Evolutionary conservation across 306 rosid genomes (phyloP).

Genomic region (Sesbania bispinosa): DNA sequence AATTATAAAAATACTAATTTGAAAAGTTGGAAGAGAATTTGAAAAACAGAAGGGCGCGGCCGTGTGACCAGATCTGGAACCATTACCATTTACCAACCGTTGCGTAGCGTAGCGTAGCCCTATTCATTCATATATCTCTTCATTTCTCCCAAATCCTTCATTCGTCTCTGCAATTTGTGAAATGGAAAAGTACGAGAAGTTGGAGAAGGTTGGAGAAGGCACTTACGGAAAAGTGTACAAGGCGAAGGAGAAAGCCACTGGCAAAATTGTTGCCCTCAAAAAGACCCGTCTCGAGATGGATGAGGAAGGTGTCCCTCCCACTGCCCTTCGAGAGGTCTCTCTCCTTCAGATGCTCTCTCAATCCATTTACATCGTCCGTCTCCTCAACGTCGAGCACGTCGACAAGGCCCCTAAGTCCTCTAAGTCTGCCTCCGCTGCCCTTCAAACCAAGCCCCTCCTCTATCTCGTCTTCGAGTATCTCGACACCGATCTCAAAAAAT

Average conservation of each 20-base stretch:
- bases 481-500: constrained; percentile 92
- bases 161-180: constrained; percentile 2
- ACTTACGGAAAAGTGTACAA: constrained; percentile 96
- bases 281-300: constrained; percentile 94
- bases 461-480: constrained; percentile 89
- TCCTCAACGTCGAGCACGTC: constrained; percentile 74
- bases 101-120: no score
- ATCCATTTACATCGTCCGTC: constrained; percentile 83
- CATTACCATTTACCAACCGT: no score
- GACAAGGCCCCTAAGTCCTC: constrained; percentile 34
- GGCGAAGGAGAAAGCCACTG: constrained; percentile 72
- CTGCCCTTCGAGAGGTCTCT: constrained; percentile 88
- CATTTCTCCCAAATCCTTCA: no score
- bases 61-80: neutral
- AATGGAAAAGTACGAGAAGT: constrained; percentile 96
- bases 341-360: constrained; percentile 92
- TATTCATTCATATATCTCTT: no score
- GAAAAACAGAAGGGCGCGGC: constrained; percentile 1
- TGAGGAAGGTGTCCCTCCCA: constrained; percentile 96
- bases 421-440: no score
- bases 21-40: neutral
- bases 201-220: constrained; percentile 97
- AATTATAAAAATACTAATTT: no score
- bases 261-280: constrained; percentile 81
- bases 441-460: constrained; percentile 82